phyloP scores from a whole-genome alignment of 202 grass and related monocot genomes.

The Dendrocalamus latiflorus region DNA sequence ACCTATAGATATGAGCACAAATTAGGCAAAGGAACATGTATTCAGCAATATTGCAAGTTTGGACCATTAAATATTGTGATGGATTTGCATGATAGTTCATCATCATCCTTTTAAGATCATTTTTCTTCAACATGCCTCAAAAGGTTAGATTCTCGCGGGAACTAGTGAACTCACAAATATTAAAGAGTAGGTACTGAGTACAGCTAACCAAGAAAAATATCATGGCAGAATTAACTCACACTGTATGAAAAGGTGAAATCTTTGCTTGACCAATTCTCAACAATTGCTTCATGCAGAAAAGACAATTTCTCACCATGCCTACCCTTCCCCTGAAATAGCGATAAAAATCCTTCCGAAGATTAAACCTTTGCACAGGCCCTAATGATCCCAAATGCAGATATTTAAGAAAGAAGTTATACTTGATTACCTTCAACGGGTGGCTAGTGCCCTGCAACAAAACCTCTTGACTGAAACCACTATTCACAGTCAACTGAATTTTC shows the following conservation, averaged over 20 bases:
- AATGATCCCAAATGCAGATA: conserved; percentile 3
- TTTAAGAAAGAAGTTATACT: not conserved
- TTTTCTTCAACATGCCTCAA: not conserved
- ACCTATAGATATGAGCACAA: conserved; percentile 48
- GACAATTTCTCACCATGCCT: conserved; percentile 72
- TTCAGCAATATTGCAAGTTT: not conserved
- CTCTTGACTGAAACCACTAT: conserved; percentile 77
- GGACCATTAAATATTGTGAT: not conserved
- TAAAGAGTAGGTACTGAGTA: not conserved
- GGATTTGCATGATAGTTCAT: not conserved
- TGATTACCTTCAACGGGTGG: conserved; percentile 78
- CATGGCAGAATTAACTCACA: conserved; percentile 52
- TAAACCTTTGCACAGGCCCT: not conserved
- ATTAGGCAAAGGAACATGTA: conserved; percentile 21
- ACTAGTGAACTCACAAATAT: conserved; percentile 13
- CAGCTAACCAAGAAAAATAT: not conserved
- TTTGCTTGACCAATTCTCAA: conserved; percentile 82
- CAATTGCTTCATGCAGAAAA: conserved; percentile 73
- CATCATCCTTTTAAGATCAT: not conserved
- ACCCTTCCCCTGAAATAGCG: conserved; percentile 62
- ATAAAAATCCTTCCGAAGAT: not conserved
- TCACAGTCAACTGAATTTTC: conserved; percentile 82
- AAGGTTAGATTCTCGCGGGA: not conserved
- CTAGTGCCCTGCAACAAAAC: conserved; percentile 76
- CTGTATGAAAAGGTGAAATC: conserved; percentile 82